Evolutionary conservation across 139 green algal genomes (phyloP), one percentile per base, ranked within the genome.

Genomic region (Haematococcus sp.): DNA sequence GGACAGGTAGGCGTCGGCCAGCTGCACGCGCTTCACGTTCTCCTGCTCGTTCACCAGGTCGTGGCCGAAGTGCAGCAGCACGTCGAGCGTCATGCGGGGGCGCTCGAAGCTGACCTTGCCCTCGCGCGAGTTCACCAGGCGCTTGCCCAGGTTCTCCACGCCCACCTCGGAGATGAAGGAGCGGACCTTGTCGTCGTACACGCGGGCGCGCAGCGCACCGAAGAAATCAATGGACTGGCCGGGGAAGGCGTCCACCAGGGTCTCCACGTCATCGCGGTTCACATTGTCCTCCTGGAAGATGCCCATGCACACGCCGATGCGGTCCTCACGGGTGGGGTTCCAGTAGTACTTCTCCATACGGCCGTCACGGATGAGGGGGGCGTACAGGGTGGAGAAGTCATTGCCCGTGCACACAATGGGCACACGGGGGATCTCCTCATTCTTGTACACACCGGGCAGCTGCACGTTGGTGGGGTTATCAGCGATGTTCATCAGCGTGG

Each of bases 331-430:
- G 44, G 91, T 98, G 54, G 91, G 89, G 80, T 94, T 92, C 96
- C 96, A 99, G 92, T 99, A 99, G 90, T 93, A 99, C 75, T 94
- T 96, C 90, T 99, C 96, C 96, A 99, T 99, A 75, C 96, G 96
- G 52, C 96, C 96, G 79, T 99, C 96, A 85, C 96, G 94, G 75
- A 99, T 98, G 51, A 99, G 91, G 40, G 96, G 96, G 0, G 96
- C 96, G 76, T 98, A 99, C 76, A 99, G 90, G 61, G 95, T 98
- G 78, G 88, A 96, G 92, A 99, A 99, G 78, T 99, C 96, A 86
- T 99, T 99, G 88, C 95, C 87, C 28, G 94, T 99, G 84, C 89
- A 94, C 46, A 99, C 89, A 74, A 99, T 79, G 68, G 95, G 95
- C 76, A 98, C 94, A 51, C 95, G 91, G 61, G 92, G 92, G 76